Evolutionary conservation across 2,329 filamentous ascomycete species (phyloP).

Genomic region (Alternaria conjuncta): DNA sequence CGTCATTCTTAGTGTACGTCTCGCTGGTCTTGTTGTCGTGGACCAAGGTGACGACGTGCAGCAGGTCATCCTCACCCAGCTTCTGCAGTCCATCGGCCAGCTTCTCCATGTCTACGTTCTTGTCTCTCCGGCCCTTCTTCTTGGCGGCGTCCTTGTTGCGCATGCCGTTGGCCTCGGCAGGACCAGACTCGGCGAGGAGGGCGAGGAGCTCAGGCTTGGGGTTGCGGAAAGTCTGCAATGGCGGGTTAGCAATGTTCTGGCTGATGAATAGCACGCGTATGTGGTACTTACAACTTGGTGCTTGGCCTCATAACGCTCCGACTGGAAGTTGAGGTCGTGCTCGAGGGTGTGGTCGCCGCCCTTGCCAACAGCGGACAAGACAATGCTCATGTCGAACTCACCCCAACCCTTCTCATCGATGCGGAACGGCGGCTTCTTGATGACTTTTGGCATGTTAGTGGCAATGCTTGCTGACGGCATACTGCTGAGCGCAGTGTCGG

Average conservation of each 20-base stretch:
- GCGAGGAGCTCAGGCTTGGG: constrained; percentile 85
- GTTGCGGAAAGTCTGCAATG: constrained; percentile 78
- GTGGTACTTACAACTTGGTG: constrained; percentile 69
- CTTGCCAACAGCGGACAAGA: constrained; percentile 84
- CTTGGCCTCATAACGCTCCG: constrained; percentile 79
- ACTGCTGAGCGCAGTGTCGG: not conserved
- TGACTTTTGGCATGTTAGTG: constrained; percentile 48
- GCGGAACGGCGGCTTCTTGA: constrained; percentile 84
- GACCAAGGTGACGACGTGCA: constrained; percentile 96
- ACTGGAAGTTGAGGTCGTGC: constrained; percentile 92
- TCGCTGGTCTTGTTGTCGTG: constrained; percentile 95
- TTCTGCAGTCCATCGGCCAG: constrained; percentile 89
- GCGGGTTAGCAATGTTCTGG: not conserved
- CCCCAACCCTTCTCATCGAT: constrained; percentile 97
- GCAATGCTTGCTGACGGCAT: not conserved
- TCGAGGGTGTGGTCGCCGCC: constrained; percentile 76
- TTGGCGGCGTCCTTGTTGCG: constrained; percentile 73
- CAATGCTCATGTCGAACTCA: constrained; percentile 94
- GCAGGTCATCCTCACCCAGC: constrained; percentile 88
- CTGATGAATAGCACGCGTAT: not conserved
- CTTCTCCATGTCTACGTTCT: constrained; percentile 90
- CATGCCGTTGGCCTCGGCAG: constrained; percentile 68
- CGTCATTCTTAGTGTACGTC: constrained; percentile 96
- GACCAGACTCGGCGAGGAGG: constrained; percentile 80
- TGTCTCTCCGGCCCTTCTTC: constrained; percentile 76